These are phyloP conservation scores for Psilocybe azurescens DNA, from an alignment of 768 basidiomycete species.

Conservation along the genomic window DNA sequence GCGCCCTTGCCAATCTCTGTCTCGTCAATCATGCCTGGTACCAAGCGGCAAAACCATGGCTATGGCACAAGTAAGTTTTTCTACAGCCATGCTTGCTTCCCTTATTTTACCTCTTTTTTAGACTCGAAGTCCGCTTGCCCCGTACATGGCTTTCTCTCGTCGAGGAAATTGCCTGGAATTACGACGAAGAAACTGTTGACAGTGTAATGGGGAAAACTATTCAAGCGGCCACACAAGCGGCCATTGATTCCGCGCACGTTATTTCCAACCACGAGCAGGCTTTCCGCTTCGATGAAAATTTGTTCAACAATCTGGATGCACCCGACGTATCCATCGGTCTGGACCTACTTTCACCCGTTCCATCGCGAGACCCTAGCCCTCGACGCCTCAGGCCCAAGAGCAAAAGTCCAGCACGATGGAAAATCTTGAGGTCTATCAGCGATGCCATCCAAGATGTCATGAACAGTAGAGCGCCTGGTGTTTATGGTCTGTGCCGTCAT, in stretches of 20 bases:
- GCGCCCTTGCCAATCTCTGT: conserved; percentile 72
- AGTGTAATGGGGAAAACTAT: conserved; percentile 71
- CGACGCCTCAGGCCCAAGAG: conserved; percentile 76
- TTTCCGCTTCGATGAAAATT: conserved; percentile 60
- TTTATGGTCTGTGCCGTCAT: conserved; percentile 62
- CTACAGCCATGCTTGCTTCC: conserved; percentile 3
- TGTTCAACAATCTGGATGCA: conserved; percentile 59
- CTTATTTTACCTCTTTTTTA: conserved; percentile 16
- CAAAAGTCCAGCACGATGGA: conserved; percentile 84
- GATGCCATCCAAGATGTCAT: conserved; percentile 78
- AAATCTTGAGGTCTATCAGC: conserved; percentile 78
- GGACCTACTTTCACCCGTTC: conserved; percentile 79
- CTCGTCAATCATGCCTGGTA: conserved; percentile 82
- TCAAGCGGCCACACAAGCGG: conserved; percentile 68
- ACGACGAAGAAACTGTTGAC: conserved; percentile 69
- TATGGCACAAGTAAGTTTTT: conserved; percentile 71
- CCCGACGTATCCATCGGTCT: conserved; percentile 76
- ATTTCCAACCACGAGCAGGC: conserved; percentile 46
- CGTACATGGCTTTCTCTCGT: conserved; percentile 85
- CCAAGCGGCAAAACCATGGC: conserved; percentile 85
- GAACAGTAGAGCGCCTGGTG: conserved; percentile 63
- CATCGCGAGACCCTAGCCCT: conserved; percentile 85
- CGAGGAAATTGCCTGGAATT: conserved; percentile 78
- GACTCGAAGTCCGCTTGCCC: conserved; percentile 81
- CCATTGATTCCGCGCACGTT: conserved; percentile 49